Conservation (phyloP, 2,329 filamentous ascomycete species). For the Claviceps monticola region DNA sequence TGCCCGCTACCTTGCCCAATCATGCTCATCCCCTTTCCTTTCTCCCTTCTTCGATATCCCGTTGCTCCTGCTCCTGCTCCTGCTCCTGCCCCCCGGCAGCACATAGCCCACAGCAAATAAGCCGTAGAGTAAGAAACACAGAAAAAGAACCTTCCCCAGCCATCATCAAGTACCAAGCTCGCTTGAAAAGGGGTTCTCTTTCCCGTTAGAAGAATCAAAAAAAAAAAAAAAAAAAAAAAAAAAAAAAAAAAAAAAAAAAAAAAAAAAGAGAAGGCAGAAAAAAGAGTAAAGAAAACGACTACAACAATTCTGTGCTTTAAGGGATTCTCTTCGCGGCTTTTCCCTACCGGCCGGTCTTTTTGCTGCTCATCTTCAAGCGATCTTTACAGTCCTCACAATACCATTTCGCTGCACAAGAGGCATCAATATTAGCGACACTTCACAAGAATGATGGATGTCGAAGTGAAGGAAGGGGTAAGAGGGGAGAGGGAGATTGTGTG, state of each 20-base stretch:
- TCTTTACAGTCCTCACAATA: constrained; percentile 70
- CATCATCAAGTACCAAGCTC: too few species aligned
- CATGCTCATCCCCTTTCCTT: not conserved
- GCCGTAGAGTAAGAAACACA: not conserved
- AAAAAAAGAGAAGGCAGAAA: not conserved
- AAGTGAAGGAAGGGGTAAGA: not conserved
- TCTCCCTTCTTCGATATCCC: not conserved
- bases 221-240: not conserved
- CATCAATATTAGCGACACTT: not conserved
- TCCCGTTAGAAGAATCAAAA: not conserved
- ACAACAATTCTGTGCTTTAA: not conserved
- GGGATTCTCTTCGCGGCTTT: too few species aligned
- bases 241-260: not conserved
- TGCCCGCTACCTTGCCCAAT: not conserved
- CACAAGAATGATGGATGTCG: not conserved
- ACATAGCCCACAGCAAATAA: not conserved
- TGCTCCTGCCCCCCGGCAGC: not conserved
- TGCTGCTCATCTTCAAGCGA: constrained; percentile 41
- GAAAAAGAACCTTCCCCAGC: too few species aligned
- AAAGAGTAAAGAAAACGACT: not conserved
- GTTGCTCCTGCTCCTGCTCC: too few species aligned
- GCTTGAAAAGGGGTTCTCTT: too few species aligned
- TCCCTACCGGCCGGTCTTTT: constrained; percentile 32
- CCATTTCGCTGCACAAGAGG: constrained; percentile 53
- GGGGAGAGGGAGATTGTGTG: not conserved